Evolutionary conservation across 805 yeast genomes (phyloP).

Genomic region (Hanseniaspora valbyensis): DNA sequence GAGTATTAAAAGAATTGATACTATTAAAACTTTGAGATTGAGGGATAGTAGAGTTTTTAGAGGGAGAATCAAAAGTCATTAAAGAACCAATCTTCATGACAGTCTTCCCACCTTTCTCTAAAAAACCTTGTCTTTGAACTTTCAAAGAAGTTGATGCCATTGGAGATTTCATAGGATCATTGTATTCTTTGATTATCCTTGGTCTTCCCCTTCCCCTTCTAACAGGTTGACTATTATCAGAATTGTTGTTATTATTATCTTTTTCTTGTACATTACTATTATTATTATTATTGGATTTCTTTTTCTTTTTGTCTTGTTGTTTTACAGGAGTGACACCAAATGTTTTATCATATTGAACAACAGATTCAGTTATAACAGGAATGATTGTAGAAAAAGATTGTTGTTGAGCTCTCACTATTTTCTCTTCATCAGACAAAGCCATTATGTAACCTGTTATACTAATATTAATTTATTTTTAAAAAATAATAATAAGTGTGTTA

Average conservation of each 20-base stretch:
- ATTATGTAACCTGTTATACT: too few relatives aligned
- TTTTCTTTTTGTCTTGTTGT: too few relatives aligned
- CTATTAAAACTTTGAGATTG: neutral
- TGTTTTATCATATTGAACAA: neutral
- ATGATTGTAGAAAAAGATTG: constrained; percentile 1
- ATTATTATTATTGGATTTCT: neutral
- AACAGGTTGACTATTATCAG: neutral
- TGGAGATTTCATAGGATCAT: constrained; percentile 29
- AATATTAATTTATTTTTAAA: neutral
- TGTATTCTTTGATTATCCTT: constrained; percentile 27
- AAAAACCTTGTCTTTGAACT: constrained; percentile 25
- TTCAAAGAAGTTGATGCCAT: constrained; percentile 30
- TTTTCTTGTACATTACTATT: neutral
- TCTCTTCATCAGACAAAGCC: neutral
- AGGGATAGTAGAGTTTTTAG: neutral
- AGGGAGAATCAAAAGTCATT: constrained; percentile 1
- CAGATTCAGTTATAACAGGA: constrained; percentile 12
- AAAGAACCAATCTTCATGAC: constrained; percentile 26
- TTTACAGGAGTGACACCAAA: constrained; percentile 2
- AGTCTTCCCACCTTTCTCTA: constrained; percentile 23
- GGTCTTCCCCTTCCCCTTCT: constrained; percentile 29
- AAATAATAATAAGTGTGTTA: too few relatives aligned
- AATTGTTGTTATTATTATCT: neutral
- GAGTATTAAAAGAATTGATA: neutral
- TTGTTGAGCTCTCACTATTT: neutral